A percentile compares a stretch with the other conserved stretches of the same genome.
These are phyloP conservation scores for Fermentozyma sake DNA, from an alignment of 1,139 yeast species.

Conservation along the genomic window DNA sequence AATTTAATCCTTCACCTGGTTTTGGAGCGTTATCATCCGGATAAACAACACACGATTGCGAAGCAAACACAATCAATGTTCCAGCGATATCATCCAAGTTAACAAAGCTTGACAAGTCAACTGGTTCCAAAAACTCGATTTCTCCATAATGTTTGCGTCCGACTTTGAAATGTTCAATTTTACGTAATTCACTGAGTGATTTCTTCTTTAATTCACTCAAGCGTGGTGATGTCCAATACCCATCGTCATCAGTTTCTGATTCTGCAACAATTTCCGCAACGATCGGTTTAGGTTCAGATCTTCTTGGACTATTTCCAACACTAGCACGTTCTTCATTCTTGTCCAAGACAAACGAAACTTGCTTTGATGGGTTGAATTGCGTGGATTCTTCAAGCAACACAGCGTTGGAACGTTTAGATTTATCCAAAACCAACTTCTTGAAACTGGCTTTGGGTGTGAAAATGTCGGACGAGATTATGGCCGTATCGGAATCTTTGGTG, in stretches of 20 bases:
- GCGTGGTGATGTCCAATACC: slow-evolving; percentile 87
- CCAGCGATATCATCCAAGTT: slow-evolving; percentile 62
- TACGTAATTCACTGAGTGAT: slow-evolving; percentile 59
- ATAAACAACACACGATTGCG: slow-evolving; percentile 64
- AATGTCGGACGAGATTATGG: slow-evolving; percentile 67
- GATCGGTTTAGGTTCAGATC: background rate
- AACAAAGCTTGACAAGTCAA: slow-evolving; percentile 69
- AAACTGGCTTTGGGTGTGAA: slow-evolving; percentile 62
- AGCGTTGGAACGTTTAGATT: slow-evolving; percentile 20
- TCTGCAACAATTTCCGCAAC: slow-evolving; percentile 9
- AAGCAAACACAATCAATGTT: slow-evolving; percentile 55
- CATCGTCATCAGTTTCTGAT: slow-evolving; percentile 51
- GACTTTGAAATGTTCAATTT: slow-evolving; percentile 62
- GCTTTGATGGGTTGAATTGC: slow-evolving; percentile 16
- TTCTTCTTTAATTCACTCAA: slow-evolving; percentile 54
- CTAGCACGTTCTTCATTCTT: no score
- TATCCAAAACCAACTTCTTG: slow-evolving; percentile 55
- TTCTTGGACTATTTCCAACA: background rate
- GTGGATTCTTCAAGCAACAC: slow-evolving; percentile 8
- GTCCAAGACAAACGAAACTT: slow-evolving; percentile 33
- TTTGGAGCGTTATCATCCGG: slow-evolving; percentile 69
- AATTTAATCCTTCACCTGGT: slow-evolving; percentile 78
- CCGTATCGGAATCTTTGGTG: slow-evolving; percentile 48
- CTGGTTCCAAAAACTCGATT: slow-evolving; percentile 73
- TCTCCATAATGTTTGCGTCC: slow-evolving; percentile 81